phyloP scores from a whole-genome alignment of 2,329 filamentous ascomycete species.

The Microthyrium microscopicum region DNA sequence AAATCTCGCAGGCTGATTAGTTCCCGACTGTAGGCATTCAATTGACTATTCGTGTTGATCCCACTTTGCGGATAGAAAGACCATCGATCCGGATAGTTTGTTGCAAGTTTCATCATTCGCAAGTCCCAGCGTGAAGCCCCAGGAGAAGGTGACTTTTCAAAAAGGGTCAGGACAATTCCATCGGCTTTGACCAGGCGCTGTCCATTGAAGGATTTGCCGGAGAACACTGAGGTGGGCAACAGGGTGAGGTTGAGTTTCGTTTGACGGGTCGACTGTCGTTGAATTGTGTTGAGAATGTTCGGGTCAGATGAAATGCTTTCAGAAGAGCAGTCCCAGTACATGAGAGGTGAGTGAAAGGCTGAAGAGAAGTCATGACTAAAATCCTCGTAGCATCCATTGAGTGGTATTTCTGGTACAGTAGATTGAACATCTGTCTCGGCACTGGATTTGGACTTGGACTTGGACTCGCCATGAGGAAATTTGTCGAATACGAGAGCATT shows the following conservation, averaged over 20 bases:
- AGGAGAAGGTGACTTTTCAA: constrained; percentile 49
- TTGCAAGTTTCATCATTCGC: constrained; percentile 37
- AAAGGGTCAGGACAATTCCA: constrained; percentile 60
- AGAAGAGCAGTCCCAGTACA: constrained; percentile 61
- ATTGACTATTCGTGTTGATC: constrained; percentile 35
- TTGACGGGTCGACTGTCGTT: constrained; percentile 41
- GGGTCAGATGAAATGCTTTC: constrained; percentile 40
- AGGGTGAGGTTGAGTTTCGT: constrained; percentile 59
- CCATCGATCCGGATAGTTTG: constrained; percentile 38
- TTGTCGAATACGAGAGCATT: constrained; percentile 44
- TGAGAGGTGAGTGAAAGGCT: constrained; percentile 65
- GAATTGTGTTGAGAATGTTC: constrained; percentile 53
- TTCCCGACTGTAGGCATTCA: constrained; percentile 66
- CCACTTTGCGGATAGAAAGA: constrained; percentile 47
- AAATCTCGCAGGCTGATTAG: constrained; percentile 56
- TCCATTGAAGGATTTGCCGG: constrained; percentile 60
- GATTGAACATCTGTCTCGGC: background rate
- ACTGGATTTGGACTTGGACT: constrained; percentile 1
- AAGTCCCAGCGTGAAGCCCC: constrained; percentile 50
- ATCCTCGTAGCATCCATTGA: background rate
- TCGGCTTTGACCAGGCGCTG: constrained; percentile 54
- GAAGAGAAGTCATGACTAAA: background rate
- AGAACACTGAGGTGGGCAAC: constrained; percentile 64
- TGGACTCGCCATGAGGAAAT: constrained; percentile 11
- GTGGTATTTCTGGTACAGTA: background rate